phyloP scores from a whole-genome alignment of 2,329 filamentous ascomycete genomes.

The Domatiomyces globalis region DNA sequence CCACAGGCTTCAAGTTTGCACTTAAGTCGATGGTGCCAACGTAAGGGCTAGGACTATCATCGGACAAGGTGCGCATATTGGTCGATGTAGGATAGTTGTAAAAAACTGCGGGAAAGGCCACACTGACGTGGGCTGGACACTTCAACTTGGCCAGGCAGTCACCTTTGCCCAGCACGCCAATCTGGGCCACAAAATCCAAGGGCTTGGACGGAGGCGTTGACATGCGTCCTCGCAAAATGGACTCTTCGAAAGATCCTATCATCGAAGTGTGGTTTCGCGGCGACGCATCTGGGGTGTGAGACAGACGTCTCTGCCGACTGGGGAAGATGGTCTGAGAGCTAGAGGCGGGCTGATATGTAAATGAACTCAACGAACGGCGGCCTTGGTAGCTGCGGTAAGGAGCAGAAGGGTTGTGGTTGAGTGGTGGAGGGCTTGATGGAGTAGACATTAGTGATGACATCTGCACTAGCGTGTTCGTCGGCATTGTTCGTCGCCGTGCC shows the following conservation, averaged over 20 bases:
- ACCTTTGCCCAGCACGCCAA: conserved; percentile 79
- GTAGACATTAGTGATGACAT: neutral
- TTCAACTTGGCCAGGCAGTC: conserved; percentile 73
- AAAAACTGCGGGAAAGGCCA: conserved; percentile 89
- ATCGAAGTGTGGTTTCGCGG: conserved; percentile 81
- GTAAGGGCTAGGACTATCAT: conserved; percentile 88
- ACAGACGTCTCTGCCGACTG: conserved; percentile 48
- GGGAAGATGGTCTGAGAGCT: conserved; percentile 40
- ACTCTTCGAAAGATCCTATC: conserved; percentile 97
- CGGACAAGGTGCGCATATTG: conserved; percentile 47
- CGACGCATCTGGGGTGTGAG: conserved; percentile 58
- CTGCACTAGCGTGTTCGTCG: conserved; percentile 41
- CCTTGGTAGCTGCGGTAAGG: conserved; percentile 57
- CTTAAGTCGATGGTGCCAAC: conserved; percentile 88
- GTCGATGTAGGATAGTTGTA: conserved; percentile 72
- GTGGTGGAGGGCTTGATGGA: neutral
- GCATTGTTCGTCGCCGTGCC: conserved; percentile 57
- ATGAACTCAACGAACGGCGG: conserved; percentile 56
- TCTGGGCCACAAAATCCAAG: conserved; percentile 83
- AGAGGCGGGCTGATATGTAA: conserved; percentile 32
- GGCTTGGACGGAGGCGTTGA: conserved; percentile 89
- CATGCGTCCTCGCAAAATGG: conserved; percentile 87
- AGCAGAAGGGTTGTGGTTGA: neutral
- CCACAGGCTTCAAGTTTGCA: conserved; percentile 50
- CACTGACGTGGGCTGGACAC: conserved; percentile 77